Evolutionary conservation across 768 basidiomycete genomes (phyloP), one percentile per base, ranked within the genome.

Genomic region (Lentinula sp.): DNA sequence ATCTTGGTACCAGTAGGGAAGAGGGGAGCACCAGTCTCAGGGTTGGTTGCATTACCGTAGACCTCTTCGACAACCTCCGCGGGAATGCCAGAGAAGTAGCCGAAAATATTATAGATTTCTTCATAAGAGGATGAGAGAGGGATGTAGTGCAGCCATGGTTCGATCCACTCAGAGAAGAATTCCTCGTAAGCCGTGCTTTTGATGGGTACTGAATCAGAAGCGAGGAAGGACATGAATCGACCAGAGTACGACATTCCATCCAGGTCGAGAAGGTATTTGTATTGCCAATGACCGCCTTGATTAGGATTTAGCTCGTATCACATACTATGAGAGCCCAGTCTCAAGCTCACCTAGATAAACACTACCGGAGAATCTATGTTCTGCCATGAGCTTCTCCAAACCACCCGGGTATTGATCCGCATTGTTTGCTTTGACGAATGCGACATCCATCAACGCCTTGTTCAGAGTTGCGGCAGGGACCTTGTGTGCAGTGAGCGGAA

Each of bases 71-170:
- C 48, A 37, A 86, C 83, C 2, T 86, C 77, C 10, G 78, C 69
- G 0, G 91, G 80, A 1, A 91, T 84, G 0, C 96, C 95, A 0
- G 92, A 93, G 77, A 98, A 98, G 78, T 88, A 99, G 2, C 93
- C 83, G 67, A 91, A 85, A 59, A 98, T 83, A 70, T 98, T 95
- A 77, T 98, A 97, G 56, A 99, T 86, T 74, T 99, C 96, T 49
- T 81, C 75, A 73, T 98, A 98, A 3, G 86, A 80, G 43, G 88
- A 80, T 0, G 94, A 94, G 37, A 99, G 74, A 0, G 96, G 96
- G 65, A 99, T 95, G 70, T 84, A 99, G 74, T 99, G 96, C 28
- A 98, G 79, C 95, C 89, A 91, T 5, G 89, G 88, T 65, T 89
- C 84, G 35, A 88, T 76, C 87, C 88, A 89, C 55, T 87, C 88